These are phyloP conservation scores for Naegleria fowleri DNA, from an alignment of 208 protist genomes.

Conservation along the genomic window DNA sequence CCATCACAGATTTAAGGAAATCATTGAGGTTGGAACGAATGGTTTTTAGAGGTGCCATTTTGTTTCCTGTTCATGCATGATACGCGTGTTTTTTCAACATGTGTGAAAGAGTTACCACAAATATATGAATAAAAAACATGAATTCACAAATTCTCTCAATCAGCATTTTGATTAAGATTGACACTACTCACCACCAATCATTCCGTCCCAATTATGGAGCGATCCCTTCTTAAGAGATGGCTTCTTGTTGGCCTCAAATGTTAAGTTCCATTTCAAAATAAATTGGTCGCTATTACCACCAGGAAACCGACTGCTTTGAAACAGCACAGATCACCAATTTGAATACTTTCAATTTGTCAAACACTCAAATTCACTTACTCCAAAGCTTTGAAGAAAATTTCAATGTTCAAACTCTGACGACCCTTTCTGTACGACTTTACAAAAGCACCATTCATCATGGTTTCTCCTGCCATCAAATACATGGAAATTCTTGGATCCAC, in stretches of 20 bases:
- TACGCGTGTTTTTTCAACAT: too few species aligned
- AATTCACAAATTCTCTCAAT: too few species aligned
- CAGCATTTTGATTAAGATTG: too few species aligned
- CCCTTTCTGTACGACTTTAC: background rate
- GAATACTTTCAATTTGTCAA: too few species aligned
- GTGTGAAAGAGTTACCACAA: too few species aligned
- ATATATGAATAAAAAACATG: too few species aligned
- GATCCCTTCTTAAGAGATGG: background rate
- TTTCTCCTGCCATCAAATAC: background rate
- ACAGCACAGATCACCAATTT: too few species aligned
- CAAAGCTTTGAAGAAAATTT: background rate
- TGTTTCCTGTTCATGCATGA: background rate
- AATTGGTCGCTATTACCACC: background rate
- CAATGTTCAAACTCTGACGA: background rate
- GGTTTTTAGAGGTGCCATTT: background rate
- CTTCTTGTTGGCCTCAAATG: background rate
- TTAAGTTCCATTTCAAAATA: background rate
- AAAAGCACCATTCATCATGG: background rate
- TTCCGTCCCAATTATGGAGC: background rate
- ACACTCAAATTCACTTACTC: background rate
- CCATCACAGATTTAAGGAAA: background rate
- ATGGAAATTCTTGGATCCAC: background rate
- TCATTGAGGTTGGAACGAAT: background rate
- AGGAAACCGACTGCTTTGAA: background rate
- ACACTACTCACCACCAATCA: background rate